Conservation (phyloP, 1,284 basidiomycete species). For the Grifola frondosa region DNA sequence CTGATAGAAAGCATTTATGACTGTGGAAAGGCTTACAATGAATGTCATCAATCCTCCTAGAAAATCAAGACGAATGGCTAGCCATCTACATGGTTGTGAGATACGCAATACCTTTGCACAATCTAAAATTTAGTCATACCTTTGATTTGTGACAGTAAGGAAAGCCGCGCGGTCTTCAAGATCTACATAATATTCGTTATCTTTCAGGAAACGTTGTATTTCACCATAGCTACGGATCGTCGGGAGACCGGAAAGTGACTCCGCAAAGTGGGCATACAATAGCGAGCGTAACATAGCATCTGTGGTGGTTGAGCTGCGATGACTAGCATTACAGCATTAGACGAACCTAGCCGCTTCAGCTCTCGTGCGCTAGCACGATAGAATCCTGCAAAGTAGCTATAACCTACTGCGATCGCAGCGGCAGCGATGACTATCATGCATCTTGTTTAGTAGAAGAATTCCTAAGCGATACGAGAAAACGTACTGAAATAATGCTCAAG, state of each 20-base stretch:
- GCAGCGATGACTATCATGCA: conserved; percentile 47
- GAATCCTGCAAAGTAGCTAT: conserved; percentile 57
- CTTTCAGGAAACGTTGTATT: conserved; percentile 58
- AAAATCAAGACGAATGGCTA: conserved; percentile 78
- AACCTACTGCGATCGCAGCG: conserved; percentile 47
- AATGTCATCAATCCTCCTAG: conserved; percentile 69
- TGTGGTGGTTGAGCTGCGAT: conserved; percentile 24
- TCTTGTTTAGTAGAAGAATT: background rate
- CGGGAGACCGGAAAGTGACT: conserved; percentile 73
- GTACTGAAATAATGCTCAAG: conserved; percentile 70
- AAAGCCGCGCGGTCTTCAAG: conserved; percentile 67
- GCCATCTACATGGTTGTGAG: conserved; percentile 51
- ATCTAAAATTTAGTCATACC: conserved; percentile 31
- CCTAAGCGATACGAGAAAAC: conserved; percentile 19
- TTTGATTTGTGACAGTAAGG: conserved; percentile 63
- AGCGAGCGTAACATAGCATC: conserved; percentile 68
- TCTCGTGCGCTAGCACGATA: conserved; percentile 71
- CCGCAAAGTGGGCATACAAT: conserved; percentile 80
- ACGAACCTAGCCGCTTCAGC: conserved; percentile 63
- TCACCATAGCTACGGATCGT: conserved; percentile 77
- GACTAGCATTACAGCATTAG: conserved; percentile 24
- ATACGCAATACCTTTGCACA: background rate
- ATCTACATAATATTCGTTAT: conserved; percentile 74
- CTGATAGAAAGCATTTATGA: conserved; percentile 21
- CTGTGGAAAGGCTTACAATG: conserved; percentile 42